Percentiles rank a stretch among this genome's conserved stretches.
Evolutionary conservation across 768 basidiomycete genomes (phyloP).

Genomic region (Paxillus ammoniavirescens): DNA sequence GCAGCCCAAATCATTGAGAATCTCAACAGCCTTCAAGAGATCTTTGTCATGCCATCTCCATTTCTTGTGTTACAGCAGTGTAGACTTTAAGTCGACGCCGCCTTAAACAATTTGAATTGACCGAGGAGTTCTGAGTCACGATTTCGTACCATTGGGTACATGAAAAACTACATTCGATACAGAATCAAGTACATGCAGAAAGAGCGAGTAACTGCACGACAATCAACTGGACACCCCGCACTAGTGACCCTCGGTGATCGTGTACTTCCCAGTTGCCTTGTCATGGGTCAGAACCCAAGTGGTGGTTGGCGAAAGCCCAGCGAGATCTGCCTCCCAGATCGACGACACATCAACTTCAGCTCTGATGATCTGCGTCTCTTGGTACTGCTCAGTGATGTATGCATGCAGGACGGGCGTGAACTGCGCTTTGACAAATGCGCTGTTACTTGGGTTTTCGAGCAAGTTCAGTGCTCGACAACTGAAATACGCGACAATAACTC

Average conservation of each 20-base stretch:
- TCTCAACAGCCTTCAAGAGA: too few species aligned
- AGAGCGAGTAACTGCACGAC: too few species aligned
- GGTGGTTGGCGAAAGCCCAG: not conserved
- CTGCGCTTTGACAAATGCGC: not conserved
- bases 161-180: too few species aligned
- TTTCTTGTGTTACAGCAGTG: too few species aligned
- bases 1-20: too few species aligned
- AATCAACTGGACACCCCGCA: too few species aligned
- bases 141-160: too few species aligned
- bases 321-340: not conserved
- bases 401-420: not conserved
- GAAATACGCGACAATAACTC: not conserved
- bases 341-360: not conserved
- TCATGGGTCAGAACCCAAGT: not conserved
- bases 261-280: not conserved
- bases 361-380: not conserved
- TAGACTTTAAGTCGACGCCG: too few species aligned
- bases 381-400: not conserved
- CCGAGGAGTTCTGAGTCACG: too few species aligned
- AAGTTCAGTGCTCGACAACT: not conserved
- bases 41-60: too few species aligned
- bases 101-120: too few species aligned
- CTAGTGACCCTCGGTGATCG: not conserved
- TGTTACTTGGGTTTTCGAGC: not conserved
- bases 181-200: too few species aligned